Evolutionary conservation across 345 rosid genomes (phyloP).

Genomic region (Acer negundo): DNA sequence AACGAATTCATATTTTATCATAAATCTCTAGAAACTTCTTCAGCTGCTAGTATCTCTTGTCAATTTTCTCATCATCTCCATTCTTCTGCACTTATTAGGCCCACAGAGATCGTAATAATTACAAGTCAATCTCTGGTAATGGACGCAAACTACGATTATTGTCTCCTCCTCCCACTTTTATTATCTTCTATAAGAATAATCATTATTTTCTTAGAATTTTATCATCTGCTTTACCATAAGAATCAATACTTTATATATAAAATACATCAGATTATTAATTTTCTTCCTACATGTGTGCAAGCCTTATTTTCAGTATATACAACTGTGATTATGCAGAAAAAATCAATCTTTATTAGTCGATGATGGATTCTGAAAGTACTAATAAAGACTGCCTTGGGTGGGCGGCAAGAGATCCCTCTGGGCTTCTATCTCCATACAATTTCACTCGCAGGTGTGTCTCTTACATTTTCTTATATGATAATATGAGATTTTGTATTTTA

Average conservation of each 20-base stretch:
- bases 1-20: too few species aligned
- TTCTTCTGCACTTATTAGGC: too few species aligned
- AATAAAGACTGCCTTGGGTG: slow-evolving; percentile 51
- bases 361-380: slow-evolving; percentile 37
- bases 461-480: neutral
- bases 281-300: too few species aligned
- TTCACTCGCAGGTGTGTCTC: slow-evolving; percentile 66
- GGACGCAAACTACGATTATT: too few species aligned
- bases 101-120: too few species aligned
- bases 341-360: neutral
- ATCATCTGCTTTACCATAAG: neutral
- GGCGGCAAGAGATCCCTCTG: slow-evolving; percentile 75
- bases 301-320: too few species aligned
- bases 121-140: too few species aligned
- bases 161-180: neutral
- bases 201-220: neutral
- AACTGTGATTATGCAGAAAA: neutral
- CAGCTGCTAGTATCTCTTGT: too few species aligned
- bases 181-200: too few species aligned
- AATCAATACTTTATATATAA: neutral
- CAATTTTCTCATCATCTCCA: too few species aligned
- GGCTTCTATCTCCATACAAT: slow-evolving; percentile 61
- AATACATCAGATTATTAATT: neutral
- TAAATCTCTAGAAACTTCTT: too few species aligned
- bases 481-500: neutral